Percentiles rank a stretch among this genome's conserved stretches.
Conservation (phyloP, 2,329 filamentous ascomycete genomes). For the Aspergillus proliferans region DNA sequence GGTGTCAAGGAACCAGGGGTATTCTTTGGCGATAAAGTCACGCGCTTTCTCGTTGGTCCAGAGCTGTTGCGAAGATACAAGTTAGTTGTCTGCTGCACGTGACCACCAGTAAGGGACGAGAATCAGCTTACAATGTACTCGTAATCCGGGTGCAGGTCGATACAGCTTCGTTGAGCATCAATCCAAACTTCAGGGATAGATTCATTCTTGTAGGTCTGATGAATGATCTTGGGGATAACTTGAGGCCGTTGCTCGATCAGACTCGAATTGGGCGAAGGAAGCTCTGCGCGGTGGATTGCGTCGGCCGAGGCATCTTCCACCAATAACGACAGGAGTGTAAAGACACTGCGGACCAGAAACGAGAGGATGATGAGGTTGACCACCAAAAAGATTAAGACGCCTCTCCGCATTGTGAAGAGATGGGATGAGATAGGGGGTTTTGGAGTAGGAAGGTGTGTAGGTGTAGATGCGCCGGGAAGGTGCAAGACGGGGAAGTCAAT, state of each 20-base stretch:
- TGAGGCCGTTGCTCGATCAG: conserved; percentile 52
- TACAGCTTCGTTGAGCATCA: conserved; percentile 59
- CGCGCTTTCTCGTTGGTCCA: conserved; percentile 68
- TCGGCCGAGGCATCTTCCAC: conserved; percentile 61
- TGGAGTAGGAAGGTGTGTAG: not conserved
- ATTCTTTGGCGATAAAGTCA: conserved; percentile 66
- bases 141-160: conserved; percentile 62
- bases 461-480: not conserved
- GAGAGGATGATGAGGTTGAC: conserved; percentile 59
- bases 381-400: conserved; percentile 57
- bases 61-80: conserved; percentile 44
- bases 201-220: conserved; percentile 69
- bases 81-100: conserved; percentile 12
- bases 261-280: conserved; percentile 59
- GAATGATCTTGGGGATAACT: conserved; percentile 69
- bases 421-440: not conserved
- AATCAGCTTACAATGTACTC: conserved; percentile 60
- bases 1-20: conserved; percentile 69
- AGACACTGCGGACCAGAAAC: conserved; percentile 61
- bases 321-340: conserved; percentile 64
- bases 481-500: conserved; percentile 1
- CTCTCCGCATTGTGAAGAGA: conserved; percentile 50
- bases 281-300: conserved; percentile 60
- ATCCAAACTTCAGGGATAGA: conserved; percentile 62
- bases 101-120: not conserved